phyloP scores from a whole-genome alignment of 2,329 filamentous ascomycete genomes.

The Pezicula radicicola region DNA sequence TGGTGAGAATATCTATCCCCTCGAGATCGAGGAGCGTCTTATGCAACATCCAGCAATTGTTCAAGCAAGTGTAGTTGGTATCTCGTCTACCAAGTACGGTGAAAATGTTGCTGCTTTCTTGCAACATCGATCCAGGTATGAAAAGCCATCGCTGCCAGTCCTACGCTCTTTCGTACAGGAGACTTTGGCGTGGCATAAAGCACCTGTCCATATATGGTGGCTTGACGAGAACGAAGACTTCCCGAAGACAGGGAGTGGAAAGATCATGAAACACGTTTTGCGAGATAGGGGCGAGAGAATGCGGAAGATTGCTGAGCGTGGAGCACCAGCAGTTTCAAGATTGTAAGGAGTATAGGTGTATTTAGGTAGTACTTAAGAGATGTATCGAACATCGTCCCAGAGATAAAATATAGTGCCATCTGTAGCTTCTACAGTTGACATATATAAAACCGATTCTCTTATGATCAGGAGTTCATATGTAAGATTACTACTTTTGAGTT shows the following conservation, averaged over 20 bases:
- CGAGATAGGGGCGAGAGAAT: neutral
- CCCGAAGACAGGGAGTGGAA: conserved; percentile 66
- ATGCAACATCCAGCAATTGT: conserved; percentile 50
- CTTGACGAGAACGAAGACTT: conserved; percentile 56
- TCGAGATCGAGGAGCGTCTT: conserved; percentile 66
- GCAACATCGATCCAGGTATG: conserved; percentile 9
- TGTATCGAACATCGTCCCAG: too few relatives aligned
- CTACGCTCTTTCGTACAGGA: conserved; percentile 60
- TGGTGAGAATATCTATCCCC: conserved; percentile 56
- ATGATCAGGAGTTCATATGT: too few relatives aligned
- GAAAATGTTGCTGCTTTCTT: conserved; percentile 62
- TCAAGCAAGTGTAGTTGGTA: conserved; percentile 59
- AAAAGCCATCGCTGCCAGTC: conserved; percentile 30
- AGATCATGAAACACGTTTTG: conserved; percentile 55
- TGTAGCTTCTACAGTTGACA: too few relatives aligned
- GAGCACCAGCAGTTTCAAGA: too few relatives aligned
- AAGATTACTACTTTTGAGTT: too few relatives aligned
- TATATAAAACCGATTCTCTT: too few relatives aligned
- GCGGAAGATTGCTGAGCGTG: too few relatives aligned
- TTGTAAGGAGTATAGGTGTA: too few relatives aligned
- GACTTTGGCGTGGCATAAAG: conserved; percentile 63
- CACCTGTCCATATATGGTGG: conserved; percentile 72
- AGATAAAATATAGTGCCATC: too few relatives aligned
- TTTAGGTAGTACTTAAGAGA: too few relatives aligned
- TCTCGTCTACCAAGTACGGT: conserved; percentile 62